phyloP scores from a whole-genome alignment of 129 eudicot species.

The Helianthus tuberosus region DNA sequence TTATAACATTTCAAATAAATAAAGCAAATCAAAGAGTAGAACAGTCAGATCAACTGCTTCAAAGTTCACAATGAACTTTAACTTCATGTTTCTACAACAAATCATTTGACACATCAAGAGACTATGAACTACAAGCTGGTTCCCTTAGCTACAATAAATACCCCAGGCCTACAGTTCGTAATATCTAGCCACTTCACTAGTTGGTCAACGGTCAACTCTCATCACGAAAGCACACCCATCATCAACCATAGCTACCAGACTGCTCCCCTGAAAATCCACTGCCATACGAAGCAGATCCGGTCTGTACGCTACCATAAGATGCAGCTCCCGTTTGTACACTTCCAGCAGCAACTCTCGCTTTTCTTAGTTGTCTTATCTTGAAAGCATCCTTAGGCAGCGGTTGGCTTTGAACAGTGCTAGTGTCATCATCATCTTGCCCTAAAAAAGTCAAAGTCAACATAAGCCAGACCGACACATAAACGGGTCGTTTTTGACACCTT shows the following conservation, averaged over 20 bases:
- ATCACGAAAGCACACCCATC: slow-evolving; percentile 12
- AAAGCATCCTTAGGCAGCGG: slow-evolving; percentile 86
- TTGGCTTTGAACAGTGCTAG: slow-evolving; percentile 72
- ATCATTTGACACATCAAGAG: neutral
- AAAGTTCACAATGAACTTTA: neutral
- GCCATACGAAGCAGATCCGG: slow-evolving; percentile 91
- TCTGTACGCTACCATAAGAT: slow-evolving; percentile 72
- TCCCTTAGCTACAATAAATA: slow-evolving; percentile 11
- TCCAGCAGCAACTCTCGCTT: slow-evolving; percentile 51
- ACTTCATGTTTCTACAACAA: neutral
- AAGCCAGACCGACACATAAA: neutral
- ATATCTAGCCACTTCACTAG: slow-evolving; percentile 1
- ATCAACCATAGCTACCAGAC: slow-evolving; percentile 71
- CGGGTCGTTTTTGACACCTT: neutral
- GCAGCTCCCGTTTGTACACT: slow-evolving; percentile 57
- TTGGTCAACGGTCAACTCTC: slow-evolving; percentile 9
- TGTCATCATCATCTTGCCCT: slow-evolving; percentile 94
- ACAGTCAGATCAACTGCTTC: neutral
- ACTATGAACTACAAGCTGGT: slow-evolving; percentile 4
- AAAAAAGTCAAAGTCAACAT: slow-evolving; percentile 12
- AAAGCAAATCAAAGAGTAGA: neutral
- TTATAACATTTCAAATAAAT: neutral
- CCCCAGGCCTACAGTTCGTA: neutral
- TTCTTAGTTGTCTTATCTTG: slow-evolving; percentile 78
- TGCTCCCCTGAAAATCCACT: slow-evolving; percentile 86